Conservation (phyloP, 805 yeast genomes). For the Sungouiozyma intestinalis region DNA sequence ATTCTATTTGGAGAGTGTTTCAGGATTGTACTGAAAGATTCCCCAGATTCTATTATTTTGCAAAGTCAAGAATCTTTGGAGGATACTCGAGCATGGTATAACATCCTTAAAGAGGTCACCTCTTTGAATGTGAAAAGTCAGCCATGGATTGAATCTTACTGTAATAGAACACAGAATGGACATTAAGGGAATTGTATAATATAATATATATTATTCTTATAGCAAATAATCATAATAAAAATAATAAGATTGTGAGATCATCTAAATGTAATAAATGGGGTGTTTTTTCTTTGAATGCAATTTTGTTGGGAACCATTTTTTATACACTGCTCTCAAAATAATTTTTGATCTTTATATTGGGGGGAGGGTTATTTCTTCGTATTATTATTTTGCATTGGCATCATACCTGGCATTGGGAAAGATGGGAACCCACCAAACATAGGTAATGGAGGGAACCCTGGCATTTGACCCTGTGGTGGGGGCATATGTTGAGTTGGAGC, state of each 20-base stretch:
- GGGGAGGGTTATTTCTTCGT: conserved; percentile 1
- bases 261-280: not conserved
- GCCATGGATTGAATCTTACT: conserved; percentile 42
- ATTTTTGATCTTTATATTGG: too few relatives aligned
- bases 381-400: conserved; percentile 26
- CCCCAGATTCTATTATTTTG: conserved; percentile 64
- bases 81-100: conserved; percentile 59
- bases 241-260: not conserved
- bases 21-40: conserved; percentile 64
- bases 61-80: conserved; percentile 59
- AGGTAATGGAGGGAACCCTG: conserved; percentile 24
- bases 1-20: conserved; percentile 62
- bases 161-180: not conserved
- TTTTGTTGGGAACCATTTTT: too few relatives aligned
- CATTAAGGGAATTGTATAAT: not conserved
- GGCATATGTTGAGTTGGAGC: not conserved
- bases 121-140: conserved; percentile 46
- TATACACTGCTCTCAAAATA: too few relatives aligned
- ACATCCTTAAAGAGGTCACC: conserved; percentile 44
- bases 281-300: conserved; percentile 1
- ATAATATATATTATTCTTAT: not conserved
- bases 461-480: conserved; percentile 1
- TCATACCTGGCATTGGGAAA: conserved; percentile 30
- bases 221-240: conserved; percentile 3
- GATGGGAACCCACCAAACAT: conserved; percentile 30